These are phyloP conservation scores for Zoysia matrella DNA, from an alignment of 202 grass and related monocot species.

Conservation along the genomic window DNA sequence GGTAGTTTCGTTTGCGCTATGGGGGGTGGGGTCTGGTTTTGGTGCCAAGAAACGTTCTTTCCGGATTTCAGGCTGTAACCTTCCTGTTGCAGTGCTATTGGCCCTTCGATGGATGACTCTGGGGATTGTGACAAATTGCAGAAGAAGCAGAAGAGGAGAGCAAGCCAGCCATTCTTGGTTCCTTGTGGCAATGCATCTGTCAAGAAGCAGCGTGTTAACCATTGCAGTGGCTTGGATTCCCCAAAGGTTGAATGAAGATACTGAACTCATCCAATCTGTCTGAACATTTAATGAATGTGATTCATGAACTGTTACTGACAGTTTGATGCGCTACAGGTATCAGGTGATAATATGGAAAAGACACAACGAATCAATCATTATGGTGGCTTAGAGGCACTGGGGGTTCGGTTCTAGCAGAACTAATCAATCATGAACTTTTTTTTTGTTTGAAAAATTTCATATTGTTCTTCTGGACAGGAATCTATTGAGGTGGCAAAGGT, in stretches of 20 bases:
- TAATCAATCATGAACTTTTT: neutral
- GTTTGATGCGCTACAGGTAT: slow-evolving; percentile 45
- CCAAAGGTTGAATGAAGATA: slow-evolving; percentile 40
- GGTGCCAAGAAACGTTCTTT: slow-evolving; percentile 40
- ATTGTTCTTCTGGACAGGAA: slow-evolving; percentile 50
- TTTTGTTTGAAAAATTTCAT: neutral
- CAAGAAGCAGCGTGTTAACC: slow-evolving; percentile 60
- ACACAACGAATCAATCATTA: slow-evolving; percentile 39
- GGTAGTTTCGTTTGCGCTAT: neutral
- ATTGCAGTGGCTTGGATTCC: neutral
- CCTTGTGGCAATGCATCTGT: slow-evolving; percentile 49
- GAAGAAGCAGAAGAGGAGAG: slow-evolving; percentile 65
- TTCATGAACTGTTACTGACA: slow-evolving; percentile 23
- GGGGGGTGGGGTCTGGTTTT: slow-evolving; percentile 9
- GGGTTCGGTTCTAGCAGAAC: slow-evolving; percentile 33
- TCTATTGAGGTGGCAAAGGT: slow-evolving; percentile 18
- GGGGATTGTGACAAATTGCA: slow-evolving; percentile 42
- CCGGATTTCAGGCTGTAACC: slow-evolving; percentile 12
- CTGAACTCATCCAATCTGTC: neutral
- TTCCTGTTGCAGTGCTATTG: slow-evolving; percentile 58
- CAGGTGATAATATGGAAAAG: slow-evolving; percentile 36
- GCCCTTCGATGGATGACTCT: slow-evolving; percentile 40
- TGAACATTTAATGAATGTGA: neutral
- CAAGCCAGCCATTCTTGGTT: slow-evolving; percentile 45
- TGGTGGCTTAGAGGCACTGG: slow-evolving; percentile 15